Evolutionary conservation across 1,139 yeast genomes (phyloP).

Genomic region (Candida sanyaensis): DNA sequence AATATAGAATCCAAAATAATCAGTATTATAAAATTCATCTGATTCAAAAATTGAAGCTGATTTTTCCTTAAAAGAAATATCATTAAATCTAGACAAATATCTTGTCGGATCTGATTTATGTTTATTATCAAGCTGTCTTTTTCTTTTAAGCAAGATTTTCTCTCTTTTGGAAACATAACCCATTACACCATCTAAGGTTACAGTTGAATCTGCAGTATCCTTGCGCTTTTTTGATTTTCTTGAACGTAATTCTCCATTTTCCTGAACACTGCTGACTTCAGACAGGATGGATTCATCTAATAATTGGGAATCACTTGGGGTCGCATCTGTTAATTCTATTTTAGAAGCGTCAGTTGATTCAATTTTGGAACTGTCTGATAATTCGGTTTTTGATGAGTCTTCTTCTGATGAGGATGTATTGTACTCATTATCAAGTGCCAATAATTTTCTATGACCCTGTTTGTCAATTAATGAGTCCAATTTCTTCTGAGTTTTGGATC

Average conservation of each 20-base stretch:
- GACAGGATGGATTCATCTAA: background rate
- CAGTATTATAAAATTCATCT: constrained; percentile 35
- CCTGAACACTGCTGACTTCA: background rate
- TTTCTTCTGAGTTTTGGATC: constrained; percentile 16
- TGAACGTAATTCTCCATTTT: background rate
- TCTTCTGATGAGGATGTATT: constrained; percentile 8
- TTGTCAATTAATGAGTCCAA: constrained; percentile 16
- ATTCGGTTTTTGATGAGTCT: background rate
- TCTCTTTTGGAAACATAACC: constrained; percentile 10
- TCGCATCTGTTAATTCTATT: background rate
- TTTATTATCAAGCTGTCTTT: constrained; percentile 5
- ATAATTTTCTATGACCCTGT: constrained; percentile 18
- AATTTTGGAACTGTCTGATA: background rate
- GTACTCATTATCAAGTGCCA: constrained; percentile 22
- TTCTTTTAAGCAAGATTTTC: constrained; percentile 10
- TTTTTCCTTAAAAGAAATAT: constrained; percentile 13
- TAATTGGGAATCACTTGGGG: background rate
- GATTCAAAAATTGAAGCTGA: constrained; percentile 54
- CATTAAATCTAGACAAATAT: constrained; percentile 16
- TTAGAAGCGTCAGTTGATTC: background rate
- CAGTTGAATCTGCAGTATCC: background rate
- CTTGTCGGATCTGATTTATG: constrained; percentile 7
- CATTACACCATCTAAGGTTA: constrained; percentile 9
- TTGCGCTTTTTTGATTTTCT: background rate
- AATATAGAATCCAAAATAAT: constrained; percentile 66